Evolutionary conservation across 257 asterid genomes (phyloP), one percentile per base, ranked within the genome.

Genomic region (Solanum peruvianum): DNA sequence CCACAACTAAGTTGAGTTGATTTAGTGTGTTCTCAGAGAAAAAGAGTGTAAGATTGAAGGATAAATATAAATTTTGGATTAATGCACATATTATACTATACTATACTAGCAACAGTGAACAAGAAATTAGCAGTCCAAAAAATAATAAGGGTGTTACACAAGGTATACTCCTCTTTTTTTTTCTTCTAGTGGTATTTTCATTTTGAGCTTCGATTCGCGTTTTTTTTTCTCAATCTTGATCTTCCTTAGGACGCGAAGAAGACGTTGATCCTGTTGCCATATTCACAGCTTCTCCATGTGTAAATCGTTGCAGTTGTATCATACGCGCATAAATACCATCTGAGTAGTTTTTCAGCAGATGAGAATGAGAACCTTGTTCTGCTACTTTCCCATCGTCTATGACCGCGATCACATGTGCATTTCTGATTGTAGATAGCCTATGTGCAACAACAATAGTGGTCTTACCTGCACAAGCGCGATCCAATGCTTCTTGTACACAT

Each of bases 321-420:
- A 96, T 95, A 1, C 98, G 92, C 0, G 98, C 94, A 47, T 96
- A 96, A 27, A 93, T 89, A 16, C 99, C 98, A 47, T 95, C 98
- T 0, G 95, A 89, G 58, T 87, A 64, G 87, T 91, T 93, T 81
- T 95, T 95, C 93, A 95, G 70, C n/a, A 96, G 89, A 88, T 95
- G 98, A 4, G 96, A 93, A 87, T 96, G 97, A 9, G 99, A 94
- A 25, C 99, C 99, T 67, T 93, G 98, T 84, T 96, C 98, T 1
- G 94, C 95, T 72, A 96, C 98, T 89, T 94, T 96, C 45, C 98
- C 99, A 11, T 96, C 99, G 21, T 96, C 98, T 29, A 96, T 94
- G 41, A 96, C 98, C 0, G 97, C 96, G 37, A 96, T 96, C 8
- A 92, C 94, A 49, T 95, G 95, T 0, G 98, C 97, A 70, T 93